phyloP scores from a whole-genome alignment of 208 protist species.

The Leishmania tarentolae region DNA sequence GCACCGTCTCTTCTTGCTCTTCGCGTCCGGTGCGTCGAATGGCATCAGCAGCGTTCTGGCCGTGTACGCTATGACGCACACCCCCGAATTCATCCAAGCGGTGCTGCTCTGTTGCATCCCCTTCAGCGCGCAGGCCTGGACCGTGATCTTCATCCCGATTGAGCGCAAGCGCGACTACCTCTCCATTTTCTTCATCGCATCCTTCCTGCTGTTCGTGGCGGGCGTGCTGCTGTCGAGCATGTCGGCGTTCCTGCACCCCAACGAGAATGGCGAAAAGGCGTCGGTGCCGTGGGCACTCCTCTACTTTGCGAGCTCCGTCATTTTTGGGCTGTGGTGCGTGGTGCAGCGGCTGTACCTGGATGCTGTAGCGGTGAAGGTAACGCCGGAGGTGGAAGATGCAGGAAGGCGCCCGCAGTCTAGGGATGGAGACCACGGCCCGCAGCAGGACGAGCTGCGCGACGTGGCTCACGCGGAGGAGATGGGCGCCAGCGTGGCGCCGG shows the following conservation, averaged over 20 bases:
- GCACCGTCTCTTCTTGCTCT: conserved; percentile 71
- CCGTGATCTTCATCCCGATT: conserved; percentile 66
- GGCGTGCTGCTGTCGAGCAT: conserved; percentile 65
- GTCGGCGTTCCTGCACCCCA: conserved; percentile 45
- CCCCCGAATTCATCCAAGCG: conserved; percentile 78
- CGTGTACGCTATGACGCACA: conserved; percentile 73
- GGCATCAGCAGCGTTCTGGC: conserved; percentile 52
- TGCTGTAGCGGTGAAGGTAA: conserved; percentile 38
- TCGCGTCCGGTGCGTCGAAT: conserved; percentile 74
- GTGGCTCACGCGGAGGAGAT: neutral
- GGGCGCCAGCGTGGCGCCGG: neutral
- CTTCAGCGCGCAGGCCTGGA: conserved; percentile 81
- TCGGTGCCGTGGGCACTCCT: conserved; percentile 67
- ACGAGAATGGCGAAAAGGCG: conserved; percentile 16
- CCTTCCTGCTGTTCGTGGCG: conserved; percentile 68
- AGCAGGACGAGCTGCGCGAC: conserved; percentile 1
- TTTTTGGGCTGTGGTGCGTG: conserved; percentile 83
- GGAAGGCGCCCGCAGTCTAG: neutral
- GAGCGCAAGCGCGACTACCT: conserved; percentile 78
- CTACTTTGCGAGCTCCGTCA: conserved; percentile 70
- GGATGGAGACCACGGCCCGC: conserved; percentile 4
- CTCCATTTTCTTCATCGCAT: conserved; percentile 65
- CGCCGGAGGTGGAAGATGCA: neutral
- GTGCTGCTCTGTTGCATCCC: conserved; percentile 76
- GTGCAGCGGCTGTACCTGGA: conserved; percentile 85